Evolutionary conservation across 495 filamentous ascomycete genomes (phyloP).

Genomic region (Podospora appendiculata): DNA sequence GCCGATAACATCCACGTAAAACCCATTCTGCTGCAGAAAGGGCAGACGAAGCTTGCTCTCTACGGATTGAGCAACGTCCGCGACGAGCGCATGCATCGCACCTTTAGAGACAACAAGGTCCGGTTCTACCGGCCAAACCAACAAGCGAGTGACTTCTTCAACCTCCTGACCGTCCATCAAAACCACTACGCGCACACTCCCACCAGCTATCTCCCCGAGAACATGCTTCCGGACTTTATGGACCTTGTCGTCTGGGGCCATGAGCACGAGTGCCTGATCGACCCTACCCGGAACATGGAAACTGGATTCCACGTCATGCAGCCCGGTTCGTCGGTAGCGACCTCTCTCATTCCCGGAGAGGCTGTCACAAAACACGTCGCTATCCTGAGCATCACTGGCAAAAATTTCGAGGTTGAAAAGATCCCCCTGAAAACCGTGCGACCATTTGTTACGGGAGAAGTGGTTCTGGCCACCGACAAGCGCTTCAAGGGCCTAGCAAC

Average conservation of each 20-base stretch:
- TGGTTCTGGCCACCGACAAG: constrained; percentile 67
- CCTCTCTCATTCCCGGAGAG: constrained; percentile 83
- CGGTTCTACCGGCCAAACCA: constrained; percentile 81
- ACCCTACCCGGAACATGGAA: constrained; percentile 73
- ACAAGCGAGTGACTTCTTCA: constrained; percentile 92
- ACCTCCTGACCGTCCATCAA: constrained; percentile 90
- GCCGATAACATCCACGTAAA: constrained; percentile 88
- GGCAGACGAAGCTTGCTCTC: constrained; percentile 84
- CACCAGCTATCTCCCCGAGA: constrained; percentile 87
- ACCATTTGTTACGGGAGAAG: constrained; percentile 82
- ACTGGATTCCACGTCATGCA: constrained; percentile 94
- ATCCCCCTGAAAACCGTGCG: constrained; percentile 81
- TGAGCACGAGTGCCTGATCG: constrained; percentile 92
- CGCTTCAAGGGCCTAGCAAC: constrained; percentile 69
- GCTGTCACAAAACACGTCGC: constrained; percentile 87
- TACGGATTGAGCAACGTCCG: constrained; percentile 96
- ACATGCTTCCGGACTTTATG: constrained; percentile 85
- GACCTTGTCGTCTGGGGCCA: constrained; percentile 96
- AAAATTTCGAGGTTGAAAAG: constrained; percentile 71
- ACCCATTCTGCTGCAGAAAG: constrained; percentile 89
- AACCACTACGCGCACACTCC: constrained; percentile 90
- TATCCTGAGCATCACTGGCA: constrained; percentile 75
- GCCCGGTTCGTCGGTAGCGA: constrained; percentile 92
- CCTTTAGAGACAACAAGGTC: constrained; percentile 87
- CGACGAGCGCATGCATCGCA: constrained; percentile 88